phyloP scores from a whole-genome alignment of 2,329 filamentous ascomycete genomes.

The Stagonosporopsis cucurbitacearum region DNA sequence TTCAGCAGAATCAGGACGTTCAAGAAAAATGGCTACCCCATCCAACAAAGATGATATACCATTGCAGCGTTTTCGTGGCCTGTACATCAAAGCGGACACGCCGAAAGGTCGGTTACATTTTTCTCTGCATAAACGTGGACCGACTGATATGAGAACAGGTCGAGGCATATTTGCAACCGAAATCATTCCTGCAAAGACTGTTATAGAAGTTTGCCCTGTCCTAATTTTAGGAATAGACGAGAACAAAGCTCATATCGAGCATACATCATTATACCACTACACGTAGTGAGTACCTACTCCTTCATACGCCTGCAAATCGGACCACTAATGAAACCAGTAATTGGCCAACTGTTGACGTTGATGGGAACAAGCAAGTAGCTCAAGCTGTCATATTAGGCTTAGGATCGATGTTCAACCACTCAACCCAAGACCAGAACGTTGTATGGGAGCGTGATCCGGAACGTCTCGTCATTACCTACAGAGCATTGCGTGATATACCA shows the following conservation, averaged over 20 bases:
- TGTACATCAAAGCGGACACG: slow-evolving; percentile 56
- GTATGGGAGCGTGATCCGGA: slow-evolving; percentile 60
- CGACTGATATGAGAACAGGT: slow-evolving; percentile 46
- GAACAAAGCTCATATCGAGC: slow-evolving; percentile 57
- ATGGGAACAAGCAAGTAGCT: slow-evolving; percentile 44
- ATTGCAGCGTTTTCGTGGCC: slow-evolving; percentile 51
- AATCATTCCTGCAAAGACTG: slow-evolving; percentile 55
- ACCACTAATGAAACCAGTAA: slow-evolving; percentile 43
- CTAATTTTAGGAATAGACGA: slow-evolving; percentile 57
- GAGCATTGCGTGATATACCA: slow-evolving; percentile 56
- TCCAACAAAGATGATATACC: slow-evolving; percentile 28
- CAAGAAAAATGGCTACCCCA: slow-evolving; percentile 7
- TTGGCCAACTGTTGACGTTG: slow-evolving; percentile 47
- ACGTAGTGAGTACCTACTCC: slow-evolving; percentile 55
- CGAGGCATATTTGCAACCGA: slow-evolving; percentile 60
- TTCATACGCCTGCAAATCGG: not conserved
- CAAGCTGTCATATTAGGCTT: slow-evolving; percentile 63
- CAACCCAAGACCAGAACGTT: slow-evolving; percentile 59
- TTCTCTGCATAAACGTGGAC: not conserved
- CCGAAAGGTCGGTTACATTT: slow-evolving; percentile 53
- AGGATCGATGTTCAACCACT: slow-evolving; percentile 67
- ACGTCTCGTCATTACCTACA: slow-evolving; percentile 57
- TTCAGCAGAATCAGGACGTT: not conserved
- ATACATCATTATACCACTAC: slow-evolving; percentile 62
- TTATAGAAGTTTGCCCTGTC: slow-evolving; percentile 61